These are phyloP conservation scores for Aureoboletus auriporus DNA, from an alignment of 768 basidiomycete species.

Conservation along the genomic window DNA sequence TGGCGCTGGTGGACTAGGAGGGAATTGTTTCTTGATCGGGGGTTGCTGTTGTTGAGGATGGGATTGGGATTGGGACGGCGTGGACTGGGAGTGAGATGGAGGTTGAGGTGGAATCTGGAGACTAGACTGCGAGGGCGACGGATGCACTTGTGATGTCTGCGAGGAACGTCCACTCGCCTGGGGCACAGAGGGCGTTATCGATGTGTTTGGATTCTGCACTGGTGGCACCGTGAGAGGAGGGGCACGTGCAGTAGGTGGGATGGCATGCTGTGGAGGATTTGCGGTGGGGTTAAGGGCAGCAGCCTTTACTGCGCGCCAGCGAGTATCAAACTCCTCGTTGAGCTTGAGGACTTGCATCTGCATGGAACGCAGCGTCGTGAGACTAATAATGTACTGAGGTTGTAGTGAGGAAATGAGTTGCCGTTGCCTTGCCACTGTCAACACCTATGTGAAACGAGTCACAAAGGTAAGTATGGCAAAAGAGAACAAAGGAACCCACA, in stretches of 20 bases:
- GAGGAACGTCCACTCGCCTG: conserved; percentile 26
- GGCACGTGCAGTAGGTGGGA: conserved; percentile 3
- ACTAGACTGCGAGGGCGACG: conserved; percentile 9
- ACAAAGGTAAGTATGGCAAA: conserved; percentile 5
- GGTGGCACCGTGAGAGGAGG: conserved; percentile 16
- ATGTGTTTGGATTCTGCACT: conserved; percentile 13
- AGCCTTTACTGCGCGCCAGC: conserved; percentile 23
- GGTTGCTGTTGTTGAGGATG: conserved; percentile 7
- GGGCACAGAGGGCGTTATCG: conserved; percentile 16
- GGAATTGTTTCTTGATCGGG: conserved; percentile 15
- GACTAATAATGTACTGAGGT: conserved; percentile 31
- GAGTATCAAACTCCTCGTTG: conserved; percentile 36
- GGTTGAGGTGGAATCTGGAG: neutral
- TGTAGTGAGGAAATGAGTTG: conserved; percentile 17
- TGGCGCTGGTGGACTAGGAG: conserved; percentile 20
- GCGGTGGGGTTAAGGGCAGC: conserved; percentile 3
- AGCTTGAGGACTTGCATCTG: conserved; percentile 38
- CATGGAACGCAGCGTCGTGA: conserved; percentile 44
- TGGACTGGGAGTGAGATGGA: conserved; percentile 10
- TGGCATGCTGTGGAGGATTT: conserved; percentile 3
- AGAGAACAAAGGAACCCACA: conserved; percentile 36
- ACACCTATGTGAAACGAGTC: conserved; percentile 31
- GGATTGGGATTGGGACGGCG: conserved; percentile 1
- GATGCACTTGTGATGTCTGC: conserved; percentile 22
- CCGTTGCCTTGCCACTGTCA: conserved; percentile 38